A percentile compares a stretch with the other conserved stretches of the same genome.
phyloP scores from a whole-genome alignment of 345 rosid species.

The Euphorbia lathyris region DNA sequence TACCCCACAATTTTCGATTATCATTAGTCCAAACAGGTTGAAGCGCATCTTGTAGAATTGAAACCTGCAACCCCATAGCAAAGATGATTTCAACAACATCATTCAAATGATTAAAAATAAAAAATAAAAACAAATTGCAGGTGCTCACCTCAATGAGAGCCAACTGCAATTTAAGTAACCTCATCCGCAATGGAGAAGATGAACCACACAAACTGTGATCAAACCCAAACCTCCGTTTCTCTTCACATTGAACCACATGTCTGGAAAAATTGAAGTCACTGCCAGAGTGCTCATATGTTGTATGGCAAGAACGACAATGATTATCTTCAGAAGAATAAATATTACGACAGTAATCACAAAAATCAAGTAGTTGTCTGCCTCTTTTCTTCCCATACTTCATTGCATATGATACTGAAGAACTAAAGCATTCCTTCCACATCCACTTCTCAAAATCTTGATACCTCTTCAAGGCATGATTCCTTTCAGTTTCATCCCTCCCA shows the following conservation, averaged over 20 bases:
- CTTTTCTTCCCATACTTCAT: constrained; percentile 55
- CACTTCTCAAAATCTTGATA: constrained; percentile 74
- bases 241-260: constrained; percentile 39
- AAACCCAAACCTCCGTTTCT: constrained; percentile 21
- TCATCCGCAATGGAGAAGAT: constrained; percentile 47
- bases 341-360: constrained; percentile 57
- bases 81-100: constrained; percentile 4
- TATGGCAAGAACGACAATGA: constrained; percentile 53
- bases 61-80: constrained; percentile 46
- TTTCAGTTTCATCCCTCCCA: constrained; percentile 47
- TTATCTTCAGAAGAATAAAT: constrained; percentile 39
- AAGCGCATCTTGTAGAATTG: constrained; percentile 65
- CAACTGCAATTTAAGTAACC: constrained; percentile 61
- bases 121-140: neutral
- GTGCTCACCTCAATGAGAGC: constrained; percentile 65
- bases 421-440: constrained; percentile 64
- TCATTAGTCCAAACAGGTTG: constrained; percentile 58
- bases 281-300: constrained; percentile 26
- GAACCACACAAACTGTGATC: constrained; percentile 26
- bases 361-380: constrained; percentile 40
- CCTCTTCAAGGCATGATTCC: constrained; percentile 47
- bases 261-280: constrained; percentile 41
- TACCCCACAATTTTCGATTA: constrained; percentile 59
- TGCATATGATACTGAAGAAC: constrained; percentile 41
- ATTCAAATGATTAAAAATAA: neutral